phyloP scores from a whole-genome alignment of 768 basidiomycete species.

The Lactarius sp. region DNA sequence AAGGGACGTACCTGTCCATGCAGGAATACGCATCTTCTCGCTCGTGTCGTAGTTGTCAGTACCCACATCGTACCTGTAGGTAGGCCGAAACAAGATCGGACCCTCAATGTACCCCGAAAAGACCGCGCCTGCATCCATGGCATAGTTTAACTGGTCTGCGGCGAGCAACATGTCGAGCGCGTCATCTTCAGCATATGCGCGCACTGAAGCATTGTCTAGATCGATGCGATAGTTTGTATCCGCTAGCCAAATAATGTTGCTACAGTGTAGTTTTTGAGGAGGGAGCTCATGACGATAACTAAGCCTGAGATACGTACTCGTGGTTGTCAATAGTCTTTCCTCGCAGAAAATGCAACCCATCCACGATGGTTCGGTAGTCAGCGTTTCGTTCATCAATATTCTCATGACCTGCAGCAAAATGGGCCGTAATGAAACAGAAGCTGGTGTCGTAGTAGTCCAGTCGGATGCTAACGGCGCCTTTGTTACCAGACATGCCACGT shows the following conservation, averaged over 20 bases:
- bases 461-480: conserved; percentile 93
- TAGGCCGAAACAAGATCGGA: conserved; percentile 86
- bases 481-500: conserved; percentile 94
- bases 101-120: conserved; percentile 88
- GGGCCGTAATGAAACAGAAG: conserved; percentile 94
- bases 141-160: conserved; percentile 82
- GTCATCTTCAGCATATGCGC: conserved; percentile 56
- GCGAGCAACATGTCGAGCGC: conserved; percentile 71
- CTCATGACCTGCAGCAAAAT: conserved; percentile 91
- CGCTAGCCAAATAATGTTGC: conserved; percentile 89
- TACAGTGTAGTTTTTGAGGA: conserved; percentile 32
- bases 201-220: conserved; percentile 75
- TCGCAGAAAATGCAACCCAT: conserved; percentile 79
- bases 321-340: conserved; percentile 88
- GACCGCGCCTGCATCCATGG: conserved; percentile 65
- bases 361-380: conserved; percentile 84
- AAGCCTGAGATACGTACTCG: conserved; percentile 55
- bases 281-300: conserved; percentile 5
- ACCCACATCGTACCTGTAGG: conserved; percentile 84
- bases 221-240: conserved; percentile 96
- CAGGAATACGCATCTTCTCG: conserved; percentile 94
- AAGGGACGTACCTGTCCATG: conserved; percentile 79
- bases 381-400: conserved; percentile 88
- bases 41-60: conserved; percentile 90
- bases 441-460: conserved; percentile 87